phyloP scores from a whole-genome alignment of 176 grass and related monocot species.

The Lolium perenne region DNA sequence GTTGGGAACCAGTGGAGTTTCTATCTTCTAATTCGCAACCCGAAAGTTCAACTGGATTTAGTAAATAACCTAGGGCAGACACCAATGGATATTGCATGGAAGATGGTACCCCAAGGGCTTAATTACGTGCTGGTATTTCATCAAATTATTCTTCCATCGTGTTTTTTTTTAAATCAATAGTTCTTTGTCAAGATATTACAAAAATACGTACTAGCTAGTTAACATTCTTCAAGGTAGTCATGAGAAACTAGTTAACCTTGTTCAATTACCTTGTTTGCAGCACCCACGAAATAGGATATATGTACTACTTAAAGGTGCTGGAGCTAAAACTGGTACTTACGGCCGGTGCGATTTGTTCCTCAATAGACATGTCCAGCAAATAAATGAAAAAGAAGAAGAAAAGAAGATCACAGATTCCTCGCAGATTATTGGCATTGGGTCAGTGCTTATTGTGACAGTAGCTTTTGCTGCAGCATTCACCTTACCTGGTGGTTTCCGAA shows the following conservation, averaged over 20 bases:
- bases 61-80: conserved; percentile 33
- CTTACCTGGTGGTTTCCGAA: conserved; percentile 51
- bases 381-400: not conserved
- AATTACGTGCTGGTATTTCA: not conserved
- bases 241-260: not conserved
- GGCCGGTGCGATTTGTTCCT: not conserved
- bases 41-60: conserved; percentile 12
- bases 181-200: not conserved
- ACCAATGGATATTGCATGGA: conserved; percentile 25
- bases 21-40: conserved; percentile 9
- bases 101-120: not conserved
- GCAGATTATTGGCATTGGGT: conserved; percentile 30
- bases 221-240: not conserved
- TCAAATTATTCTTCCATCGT: not conserved
- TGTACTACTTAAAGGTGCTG: not conserved
- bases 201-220: not conserved
- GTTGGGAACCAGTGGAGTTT: not conserved
- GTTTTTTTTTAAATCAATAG: not conserved
- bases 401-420: conserved; percentile 5
- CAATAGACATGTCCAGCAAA: not conserved
- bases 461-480: conserved; percentile 58
- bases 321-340: conserved; percentile 18
- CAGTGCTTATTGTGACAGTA: conserved; percentile 59
- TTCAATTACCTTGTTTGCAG: conserved; percentile 3
- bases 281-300: conserved; percentile 17